Evolutionary conservation across 1,139 yeast genomes (phyloP).

Genomic region (Kodamaea sp.): DNA sequence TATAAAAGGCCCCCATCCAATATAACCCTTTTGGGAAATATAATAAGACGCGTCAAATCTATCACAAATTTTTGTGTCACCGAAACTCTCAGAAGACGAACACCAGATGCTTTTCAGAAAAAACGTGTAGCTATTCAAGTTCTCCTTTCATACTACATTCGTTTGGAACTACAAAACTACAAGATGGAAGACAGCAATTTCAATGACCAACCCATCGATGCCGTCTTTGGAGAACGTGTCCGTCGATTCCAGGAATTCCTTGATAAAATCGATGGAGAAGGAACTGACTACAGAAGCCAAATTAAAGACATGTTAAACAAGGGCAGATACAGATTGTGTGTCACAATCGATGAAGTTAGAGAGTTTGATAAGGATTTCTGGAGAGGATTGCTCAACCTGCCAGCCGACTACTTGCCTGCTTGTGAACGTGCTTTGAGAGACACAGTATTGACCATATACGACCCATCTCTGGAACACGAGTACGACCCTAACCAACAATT

Average conservation of each 20-base stretch:
- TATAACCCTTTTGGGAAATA: conserved; percentile 18
- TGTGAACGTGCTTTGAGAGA: conserved; percentile 86
- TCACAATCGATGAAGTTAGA: conserved; percentile 84
- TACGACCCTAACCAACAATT: conserved; percentile 66
- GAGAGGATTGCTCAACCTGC: conserved; percentile 71
- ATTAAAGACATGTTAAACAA: conserved; percentile 71
- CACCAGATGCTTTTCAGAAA: background rate
- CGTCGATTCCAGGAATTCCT: conserved; percentile 88
- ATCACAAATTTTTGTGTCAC: background rate
- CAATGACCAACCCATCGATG: conserved; percentile 43
- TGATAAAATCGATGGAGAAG: conserved; percentile 51
- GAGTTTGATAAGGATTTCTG: conserved; percentile 82
- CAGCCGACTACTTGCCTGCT: conserved; percentile 88
- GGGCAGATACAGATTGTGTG: conserved; percentile 65
- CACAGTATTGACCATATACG: conserved; percentile 68
- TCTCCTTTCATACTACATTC: conserved; percentile 7
- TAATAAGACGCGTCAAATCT: conserved; percentile 34
- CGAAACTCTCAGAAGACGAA: background rate
- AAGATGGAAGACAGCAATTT: conserved; percentile 22
- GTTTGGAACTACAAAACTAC: conserved; percentile 2
- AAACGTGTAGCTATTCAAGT: conserved; percentile 5
- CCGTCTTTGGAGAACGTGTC: conserved; percentile 74
- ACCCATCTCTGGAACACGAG: conserved; percentile 48
- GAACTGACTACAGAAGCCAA: conserved; percentile 64
- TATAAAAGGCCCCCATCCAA: too few relatives aligned